phyloP scores from a whole-genome alignment of 2,329 filamentous ascomycete species.

The Gnomoniopsis smithogilvyi region DNA sequence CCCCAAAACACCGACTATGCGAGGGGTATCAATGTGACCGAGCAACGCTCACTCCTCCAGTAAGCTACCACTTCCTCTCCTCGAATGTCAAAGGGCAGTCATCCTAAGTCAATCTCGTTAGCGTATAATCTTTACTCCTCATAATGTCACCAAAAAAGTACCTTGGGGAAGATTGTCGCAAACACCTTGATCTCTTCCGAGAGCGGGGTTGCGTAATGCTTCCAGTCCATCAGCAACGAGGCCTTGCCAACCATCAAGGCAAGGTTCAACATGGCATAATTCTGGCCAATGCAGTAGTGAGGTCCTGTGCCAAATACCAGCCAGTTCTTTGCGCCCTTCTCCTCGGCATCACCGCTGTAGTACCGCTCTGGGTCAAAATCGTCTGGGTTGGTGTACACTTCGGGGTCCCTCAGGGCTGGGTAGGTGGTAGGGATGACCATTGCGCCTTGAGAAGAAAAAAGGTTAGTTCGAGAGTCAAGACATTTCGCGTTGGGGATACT shows the following conservation, averaged over 20 bases:
- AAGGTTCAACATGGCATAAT: conserved; percentile 85
- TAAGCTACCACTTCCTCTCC: conserved; percentile 44
- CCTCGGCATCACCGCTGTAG: conserved; percentile 84
- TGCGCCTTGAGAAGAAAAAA: conserved; percentile 54
- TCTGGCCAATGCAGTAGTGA: conserved; percentile 94
- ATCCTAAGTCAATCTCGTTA: conserved; percentile 51
- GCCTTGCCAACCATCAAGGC: conserved; percentile 90
- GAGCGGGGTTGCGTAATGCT: conserved; percentile 75
- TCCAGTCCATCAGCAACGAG: conserved; percentile 82
- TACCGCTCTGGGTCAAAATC: conserved; percentile 88
- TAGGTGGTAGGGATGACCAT: conserved; percentile 95
- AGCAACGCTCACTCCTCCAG: too few relatives aligned
- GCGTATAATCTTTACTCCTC: conserved; percentile 1
- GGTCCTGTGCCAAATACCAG: conserved; percentile 93
- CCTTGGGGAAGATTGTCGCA: conserved; percentile 96
- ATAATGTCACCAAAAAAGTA: conserved; percentile 41
- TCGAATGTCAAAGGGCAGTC: conserved; percentile 77
- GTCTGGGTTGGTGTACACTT: conserved; percentile 88
- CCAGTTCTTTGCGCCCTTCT: conserved; percentile 87
- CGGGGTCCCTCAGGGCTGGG: conserved; percentile 85
- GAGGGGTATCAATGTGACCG: background rate
- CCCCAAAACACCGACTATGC: background rate
- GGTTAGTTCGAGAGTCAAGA: background rate
- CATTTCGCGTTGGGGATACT: conserved; percentile 19
- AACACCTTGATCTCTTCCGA: conserved; percentile 98